Conservation (phyloP, 306 rosid species). For the Quercus gilva region DNA sequence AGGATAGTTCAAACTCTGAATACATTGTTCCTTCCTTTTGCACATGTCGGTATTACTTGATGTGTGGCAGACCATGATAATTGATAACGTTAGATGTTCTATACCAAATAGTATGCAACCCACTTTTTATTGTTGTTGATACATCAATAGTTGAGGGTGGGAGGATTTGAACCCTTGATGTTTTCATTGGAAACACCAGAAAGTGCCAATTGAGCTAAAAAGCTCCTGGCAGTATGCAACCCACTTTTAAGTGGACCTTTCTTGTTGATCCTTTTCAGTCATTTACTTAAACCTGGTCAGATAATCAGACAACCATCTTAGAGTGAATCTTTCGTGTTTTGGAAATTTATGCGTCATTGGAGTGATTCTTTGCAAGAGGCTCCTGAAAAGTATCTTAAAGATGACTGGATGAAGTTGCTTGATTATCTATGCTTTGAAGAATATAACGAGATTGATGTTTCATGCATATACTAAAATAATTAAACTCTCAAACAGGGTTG, state of each 20-base stretch:
- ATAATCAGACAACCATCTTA: background rate
- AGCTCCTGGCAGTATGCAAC: too few species aligned
- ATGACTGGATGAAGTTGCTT: background rate
- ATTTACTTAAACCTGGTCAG: background rate
- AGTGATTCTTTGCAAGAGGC: too few species aligned
- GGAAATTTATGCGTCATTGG: background rate
- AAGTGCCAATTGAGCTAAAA: too few species aligned
- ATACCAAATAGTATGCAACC: background rate
- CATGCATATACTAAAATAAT: slow-evolving; percentile 7
- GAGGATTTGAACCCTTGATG: too few species aligned
- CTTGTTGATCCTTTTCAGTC: too few species aligned
- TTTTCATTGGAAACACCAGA: too few species aligned
- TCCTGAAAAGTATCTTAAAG: too few species aligned
- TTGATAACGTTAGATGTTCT: background rate
- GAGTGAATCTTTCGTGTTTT: background rate
- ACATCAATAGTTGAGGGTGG: too few species aligned
- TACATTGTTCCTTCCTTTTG: background rate
- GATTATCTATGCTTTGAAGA: background rate
- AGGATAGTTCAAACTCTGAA: background rate
- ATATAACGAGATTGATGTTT: background rate
- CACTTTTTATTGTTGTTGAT: too few species aligned
- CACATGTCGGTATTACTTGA: background rate
- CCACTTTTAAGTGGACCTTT: too few species aligned
- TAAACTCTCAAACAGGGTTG: slow-evolving; percentile 9
- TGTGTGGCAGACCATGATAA: background rate